phyloP scores from a whole-genome alignment of 495 filamentous ascomycete genomes.

The Hyaloscypha hepaticicola region DNA sequence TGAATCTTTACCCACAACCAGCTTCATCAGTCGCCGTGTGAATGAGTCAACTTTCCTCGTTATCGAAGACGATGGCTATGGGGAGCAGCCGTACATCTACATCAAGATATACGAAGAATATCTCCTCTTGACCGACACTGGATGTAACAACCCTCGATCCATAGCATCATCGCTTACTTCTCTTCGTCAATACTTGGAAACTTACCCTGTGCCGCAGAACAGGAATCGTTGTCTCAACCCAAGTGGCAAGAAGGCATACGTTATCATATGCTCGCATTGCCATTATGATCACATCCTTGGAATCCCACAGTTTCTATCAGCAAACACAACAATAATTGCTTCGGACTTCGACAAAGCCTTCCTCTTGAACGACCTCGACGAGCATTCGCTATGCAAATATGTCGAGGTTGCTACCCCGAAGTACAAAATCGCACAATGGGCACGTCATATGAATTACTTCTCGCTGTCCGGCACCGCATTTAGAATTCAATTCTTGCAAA shows the following conservation, averaged over 20 bases:
- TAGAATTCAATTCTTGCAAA: constrained; percentile 39
- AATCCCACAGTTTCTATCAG: constrained; percentile 33
- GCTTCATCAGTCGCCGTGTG: constrained; percentile 35
- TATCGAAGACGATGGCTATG: constrained; percentile 37
- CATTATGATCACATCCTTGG: constrained; percentile 45
- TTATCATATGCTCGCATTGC: constrained; percentile 43
- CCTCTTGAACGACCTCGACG: constrained; percentile 35
- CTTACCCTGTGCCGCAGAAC: constrained; percentile 35
- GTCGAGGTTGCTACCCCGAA: constrained; percentile 31
- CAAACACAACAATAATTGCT: constrained; percentile 35
- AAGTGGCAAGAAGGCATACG: constrained; percentile 31
- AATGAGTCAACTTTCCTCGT: constrained; percentile 41
- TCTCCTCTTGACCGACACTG: constrained; percentile 38
- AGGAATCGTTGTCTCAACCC: constrained; percentile 36
- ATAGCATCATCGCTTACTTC: constrained; percentile 17
- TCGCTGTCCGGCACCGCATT: constrained; percentile 17
- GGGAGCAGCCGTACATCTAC: constrained; percentile 43
- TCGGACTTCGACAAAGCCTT: constrained; percentile 37
- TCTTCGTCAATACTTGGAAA: constrained; percentile 39
- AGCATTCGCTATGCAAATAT: constrained; percentile 37
- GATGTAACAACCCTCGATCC: constrained; percentile 33
- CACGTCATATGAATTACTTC: constrained; percentile 32
- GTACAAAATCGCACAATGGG: constrained; percentile 40
- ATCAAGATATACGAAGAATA: constrained; percentile 36
- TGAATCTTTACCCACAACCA: constrained; percentile 17